Percentiles rank a stretch among this genome's conserved stretches.
These are phyloP conservation scores for Aspergillus japonicus DNA, from an alignment of 2,329 filamentous ascomycete genomes.

Conservation along the genomic window DNA sequence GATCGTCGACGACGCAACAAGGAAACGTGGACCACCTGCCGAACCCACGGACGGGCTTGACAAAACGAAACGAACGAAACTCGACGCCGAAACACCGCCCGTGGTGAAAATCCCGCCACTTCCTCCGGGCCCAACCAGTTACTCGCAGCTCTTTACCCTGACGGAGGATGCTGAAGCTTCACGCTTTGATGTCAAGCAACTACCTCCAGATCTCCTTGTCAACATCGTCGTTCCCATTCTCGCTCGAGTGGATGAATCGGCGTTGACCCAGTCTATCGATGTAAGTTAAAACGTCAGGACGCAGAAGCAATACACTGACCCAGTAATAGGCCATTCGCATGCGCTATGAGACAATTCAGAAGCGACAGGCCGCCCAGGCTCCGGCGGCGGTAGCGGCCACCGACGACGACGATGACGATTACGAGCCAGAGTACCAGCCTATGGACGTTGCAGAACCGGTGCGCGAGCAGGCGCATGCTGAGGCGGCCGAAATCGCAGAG, in stretches of 20 bases:
- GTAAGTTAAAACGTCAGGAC: constrained; percentile 44
- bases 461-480: constrained; percentile 60
- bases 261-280: constrained; percentile 71
- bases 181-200: constrained; percentile 76
- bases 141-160: constrained; percentile 83
- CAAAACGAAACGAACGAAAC: constrained; percentile 74
- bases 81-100: constrained; percentile 54
- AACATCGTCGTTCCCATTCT: constrained; percentile 81
- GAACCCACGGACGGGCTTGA: constrained; percentile 73
- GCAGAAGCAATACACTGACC: constrained; percentile 13
- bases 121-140: constrained; percentile 70
- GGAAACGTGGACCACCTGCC: constrained; percentile 71
- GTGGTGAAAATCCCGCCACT: constrained; percentile 65
- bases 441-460: constrained; percentile 53
- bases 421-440: constrained; percentile 81
- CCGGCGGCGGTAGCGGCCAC: constrained; percentile 22
- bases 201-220: constrained; percentile 73
- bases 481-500: constrained; percentile 72
- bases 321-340: constrained; percentile 37
- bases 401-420: constrained; percentile 87
- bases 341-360: constrained; percentile 38
- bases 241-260: constrained; percentile 65
- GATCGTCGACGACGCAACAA: constrained; percentile 70
- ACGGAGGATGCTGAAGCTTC: constrained; percentile 72
- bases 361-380: constrained; percentile 37